Conservation (phyloP, 768 basidiomycete genomes). For the Cyclocybe cylindracea region DNA sequence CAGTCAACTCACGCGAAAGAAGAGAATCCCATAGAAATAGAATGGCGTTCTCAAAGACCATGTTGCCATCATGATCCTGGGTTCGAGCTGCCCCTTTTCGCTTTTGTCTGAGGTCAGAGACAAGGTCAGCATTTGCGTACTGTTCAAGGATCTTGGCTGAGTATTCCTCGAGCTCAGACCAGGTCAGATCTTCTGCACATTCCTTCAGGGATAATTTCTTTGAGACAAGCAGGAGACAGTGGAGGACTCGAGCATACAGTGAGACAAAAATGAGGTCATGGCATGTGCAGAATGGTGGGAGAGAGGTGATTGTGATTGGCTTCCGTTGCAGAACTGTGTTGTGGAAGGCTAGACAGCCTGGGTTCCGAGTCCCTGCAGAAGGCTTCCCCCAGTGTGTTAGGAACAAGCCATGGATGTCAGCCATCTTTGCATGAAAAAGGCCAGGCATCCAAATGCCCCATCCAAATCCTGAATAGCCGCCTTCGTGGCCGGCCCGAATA, state of each 20-base stretch:
- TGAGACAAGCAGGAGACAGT: slow-evolving; percentile 31
- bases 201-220: slow-evolving; percentile 10
- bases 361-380: slow-evolving; percentile 25
- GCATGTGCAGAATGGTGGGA: slow-evolving; percentile 32
- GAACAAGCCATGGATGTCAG: slow-evolving; percentile 28
- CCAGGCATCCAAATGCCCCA: slow-evolving; percentile 30
- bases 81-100: background rate
- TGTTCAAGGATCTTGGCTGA: slow-evolving; percentile 18
- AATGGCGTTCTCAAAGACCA: slow-evolving; percentile 26
- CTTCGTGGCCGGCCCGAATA: slow-evolving; percentile 33
- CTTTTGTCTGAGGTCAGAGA: slow-evolving; percentile 18
- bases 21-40: slow-evolving; percentile 30
- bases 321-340: slow-evolving; percentile 33
- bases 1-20: slow-evolving; percentile 25
- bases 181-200: slow-evolving; percentile 15
- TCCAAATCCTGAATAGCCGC: slow-evolving; percentile 19
- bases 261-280: slow-evolving; percentile 36
- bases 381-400: slow-evolving; percentile 33
- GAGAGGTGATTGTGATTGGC: slow-evolving; percentile 34
- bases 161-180: slow-evolving; percentile 19
- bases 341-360: slow-evolving; percentile 33
- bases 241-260: slow-evolving; percentile 32
- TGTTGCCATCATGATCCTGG: slow-evolving; percentile 20
- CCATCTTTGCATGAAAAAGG: slow-evolving; percentile 39
- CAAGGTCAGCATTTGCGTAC: slow-evolving; percentile 16